Percentiles rank a stretch among this genome's conserved stretches.
phyloP scores from a whole-genome alignment of 441 rosid species.

The Jatropha multifida region DNA sequence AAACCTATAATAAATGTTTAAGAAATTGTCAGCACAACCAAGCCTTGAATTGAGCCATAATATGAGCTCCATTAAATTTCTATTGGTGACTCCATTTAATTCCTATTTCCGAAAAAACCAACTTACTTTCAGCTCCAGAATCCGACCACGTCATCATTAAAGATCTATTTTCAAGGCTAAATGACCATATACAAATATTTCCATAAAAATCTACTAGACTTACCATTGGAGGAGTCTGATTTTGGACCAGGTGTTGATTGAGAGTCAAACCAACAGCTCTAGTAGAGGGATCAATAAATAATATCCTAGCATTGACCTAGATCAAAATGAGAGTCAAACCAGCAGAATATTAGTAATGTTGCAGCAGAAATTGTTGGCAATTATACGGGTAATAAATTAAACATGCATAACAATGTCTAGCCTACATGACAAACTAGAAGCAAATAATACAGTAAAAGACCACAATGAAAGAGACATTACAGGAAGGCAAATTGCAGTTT shows the following conservation, averaged over 20 bases:
- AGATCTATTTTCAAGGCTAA: not conserved
- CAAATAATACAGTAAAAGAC: slow-evolving; percentile 3
- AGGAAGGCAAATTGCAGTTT: not conserved
- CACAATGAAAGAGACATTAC: not conserved
- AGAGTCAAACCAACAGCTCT: slow-evolving; percentile 97
- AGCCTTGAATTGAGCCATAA: not conserved
- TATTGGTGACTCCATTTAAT: not conserved
- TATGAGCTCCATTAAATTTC: not conserved
- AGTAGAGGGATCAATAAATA: slow-evolving; percentile 89
- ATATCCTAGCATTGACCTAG: slow-evolving; percentile 91
- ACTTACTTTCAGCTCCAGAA: not conserved
- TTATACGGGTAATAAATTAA: not conserved
- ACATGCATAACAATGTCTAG: not conserved
- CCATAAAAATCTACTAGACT: slow-evolving; percentile 24
- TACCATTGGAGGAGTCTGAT: slow-evolving; percentile 79
- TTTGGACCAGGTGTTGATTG: slow-evolving; percentile 78
- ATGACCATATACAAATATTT: not conserved
- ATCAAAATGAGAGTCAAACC: slow-evolving; percentile 23
- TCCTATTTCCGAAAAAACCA: not conserved
- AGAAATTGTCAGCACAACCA: not conserved
- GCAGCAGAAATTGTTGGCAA: not conserved
- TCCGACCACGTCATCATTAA: too few relatives aligned
- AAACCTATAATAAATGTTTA: slow-evolving; percentile 5
- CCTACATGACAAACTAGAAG: not conserved
- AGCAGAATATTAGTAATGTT: not conserved